Percentiles rank a stretch among this genome's conserved stretches.
These are phyloP conservation scores for Penicillium italicum DNA, from an alignment of 2,329 filamentous ascomycete genomes.

Conservation along the genomic window DNA sequence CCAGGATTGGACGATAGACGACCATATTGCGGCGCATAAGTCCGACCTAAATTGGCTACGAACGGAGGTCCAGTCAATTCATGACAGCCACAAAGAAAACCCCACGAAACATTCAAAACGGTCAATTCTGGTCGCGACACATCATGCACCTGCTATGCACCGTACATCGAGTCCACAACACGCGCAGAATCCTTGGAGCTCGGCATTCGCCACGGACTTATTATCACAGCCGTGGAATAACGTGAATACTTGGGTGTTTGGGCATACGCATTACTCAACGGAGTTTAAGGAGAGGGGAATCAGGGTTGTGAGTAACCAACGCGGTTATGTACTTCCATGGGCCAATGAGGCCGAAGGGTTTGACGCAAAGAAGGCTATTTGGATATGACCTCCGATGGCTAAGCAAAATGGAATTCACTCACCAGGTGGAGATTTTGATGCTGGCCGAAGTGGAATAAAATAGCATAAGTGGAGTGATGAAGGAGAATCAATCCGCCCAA, in stretches of 20 bases:
- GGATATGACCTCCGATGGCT: not conserved
- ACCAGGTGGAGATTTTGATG: too few relatives aligned
- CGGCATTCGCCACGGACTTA: constrained; percentile 55
- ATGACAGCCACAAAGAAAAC: not conserved
- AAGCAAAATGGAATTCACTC: too few relatives aligned
- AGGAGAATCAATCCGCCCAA: too few relatives aligned
- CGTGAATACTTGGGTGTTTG: constrained; percentile 46
- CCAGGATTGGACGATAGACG: constrained; percentile 47
- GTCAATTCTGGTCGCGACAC: constrained; percentile 52
- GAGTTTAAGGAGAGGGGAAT: constrained; percentile 39
- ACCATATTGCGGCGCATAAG: constrained; percentile 50
- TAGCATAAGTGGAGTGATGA: too few relatives aligned
- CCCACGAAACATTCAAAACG: not conserved
- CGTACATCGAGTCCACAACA: constrained; percentile 52
- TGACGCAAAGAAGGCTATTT: not conserved
- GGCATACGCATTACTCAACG: constrained; percentile 46
- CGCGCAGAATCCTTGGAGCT: constrained; percentile 45
- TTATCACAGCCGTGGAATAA: constrained; percentile 24
- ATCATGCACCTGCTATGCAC: constrained; percentile 54
- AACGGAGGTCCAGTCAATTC: constrained; percentile 31
- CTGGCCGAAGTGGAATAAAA: too few relatives aligned
- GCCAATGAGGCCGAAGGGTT: not conserved
- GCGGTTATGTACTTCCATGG: constrained; percentile 39
- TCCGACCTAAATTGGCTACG: constrained; percentile 53
- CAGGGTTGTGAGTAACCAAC: constrained; percentile 45